Evolutionary conservation across 768 basidiomycete species (phyloP).

Genomic region (Auriscalpium orientale): DNA sequence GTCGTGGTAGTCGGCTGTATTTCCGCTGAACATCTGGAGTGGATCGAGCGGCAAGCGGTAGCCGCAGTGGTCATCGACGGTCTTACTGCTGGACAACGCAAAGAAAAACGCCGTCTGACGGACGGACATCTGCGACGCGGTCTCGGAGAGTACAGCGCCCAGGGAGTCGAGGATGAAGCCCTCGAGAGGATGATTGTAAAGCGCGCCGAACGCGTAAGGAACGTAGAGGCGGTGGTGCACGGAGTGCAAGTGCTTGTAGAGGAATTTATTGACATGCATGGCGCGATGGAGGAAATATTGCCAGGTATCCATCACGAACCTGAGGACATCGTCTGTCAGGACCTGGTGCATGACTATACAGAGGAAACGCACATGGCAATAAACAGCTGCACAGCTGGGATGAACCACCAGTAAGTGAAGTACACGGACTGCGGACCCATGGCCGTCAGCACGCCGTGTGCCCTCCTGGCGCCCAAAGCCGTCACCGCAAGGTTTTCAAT

Average conservation of each 20-base stretch:
- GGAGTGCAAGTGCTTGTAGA: conserved; percentile 89
- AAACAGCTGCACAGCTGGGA: conserved; percentile 66
- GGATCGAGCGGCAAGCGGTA: conserved; percentile 90
- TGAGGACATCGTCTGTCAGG: conserved; percentile 22
- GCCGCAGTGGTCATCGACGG: conserved; percentile 94
- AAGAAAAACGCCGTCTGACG: conserved; percentile 87
- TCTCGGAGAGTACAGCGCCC: conserved; percentile 74
- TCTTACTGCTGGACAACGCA: conserved; percentile 77
- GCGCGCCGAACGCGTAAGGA: conserved; percentile 91
- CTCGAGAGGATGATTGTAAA: conserved; percentile 97
- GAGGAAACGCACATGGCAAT: conserved; percentile 70
- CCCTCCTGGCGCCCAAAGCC: conserved; percentile 21
- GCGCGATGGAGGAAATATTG: conserved; percentile 93
- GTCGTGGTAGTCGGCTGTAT: conserved; percentile 96
- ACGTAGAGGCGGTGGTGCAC: conserved; percentile 95
- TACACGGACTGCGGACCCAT: conserved; percentile 40
- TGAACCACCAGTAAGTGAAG: conserved; percentile 88
- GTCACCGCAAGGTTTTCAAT: conserved; percentile 27
- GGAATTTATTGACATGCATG: conserved; percentile 85
- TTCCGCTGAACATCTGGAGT: conserved; percentile 72
- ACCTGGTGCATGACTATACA: background rate
- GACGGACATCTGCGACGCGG: conserved; percentile 54
- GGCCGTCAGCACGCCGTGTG: conserved; percentile 27
- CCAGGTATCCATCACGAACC: conserved; percentile 95
- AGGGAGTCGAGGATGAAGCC: conserved; percentile 84